These are phyloP conservation scores for Obelidium mucronatum DNA, from an alignment of 192 early-diverging fungal genomes.

Conservation along the genomic window DNA sequence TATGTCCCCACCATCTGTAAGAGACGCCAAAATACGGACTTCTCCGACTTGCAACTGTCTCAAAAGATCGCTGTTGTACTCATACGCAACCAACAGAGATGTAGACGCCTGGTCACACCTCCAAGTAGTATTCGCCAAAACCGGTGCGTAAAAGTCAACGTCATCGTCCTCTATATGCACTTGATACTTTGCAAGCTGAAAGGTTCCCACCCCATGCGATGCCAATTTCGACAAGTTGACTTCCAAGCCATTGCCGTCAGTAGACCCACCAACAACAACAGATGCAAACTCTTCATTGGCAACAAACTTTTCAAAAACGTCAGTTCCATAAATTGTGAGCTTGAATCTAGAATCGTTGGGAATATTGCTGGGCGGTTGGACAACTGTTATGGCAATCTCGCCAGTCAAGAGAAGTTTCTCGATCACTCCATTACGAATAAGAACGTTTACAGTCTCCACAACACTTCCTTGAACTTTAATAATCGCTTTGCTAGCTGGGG, in stretches of 20 bases:
- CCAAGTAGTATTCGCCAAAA: slow-evolving; percentile 50
- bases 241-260: slow-evolving; percentile 31
- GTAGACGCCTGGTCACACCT: slow-evolving; percentile 46
- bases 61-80: slow-evolving; percentile 39
- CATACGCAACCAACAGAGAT: slow-evolving; percentile 47
- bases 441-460: slow-evolving; percentile 50
- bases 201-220: neutral
- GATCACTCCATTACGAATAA: slow-evolving; percentile 41
- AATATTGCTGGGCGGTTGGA: neutral
- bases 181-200: slow-evolving; percentile 51
- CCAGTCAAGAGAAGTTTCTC: slow-evolving; percentile 55
- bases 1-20: slow-evolving; percentile 41
- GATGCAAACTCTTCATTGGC: slow-evolving; percentile 44
- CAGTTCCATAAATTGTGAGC: slow-evolving; percentile 27
- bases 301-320: slow-evolving; percentile 40
- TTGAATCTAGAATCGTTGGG: neutral
- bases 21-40: slow-evolving; percentile 41
- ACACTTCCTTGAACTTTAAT: slow-evolving; percentile 32
- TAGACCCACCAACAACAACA: neutral
- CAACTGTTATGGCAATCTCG: slow-evolving; percentile 39
- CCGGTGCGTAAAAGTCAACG: slow-evolving; percentile 38
- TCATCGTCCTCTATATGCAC: slow-evolving; percentile 37
- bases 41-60: slow-evolving; percentile 29
- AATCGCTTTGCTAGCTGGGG: neutral
- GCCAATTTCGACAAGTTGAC: slow-evolving; percentile 29